These are phyloP conservation scores for Helianthus tuberosus DNA, from an alignment of 129 eudicot genomes.

Conservation along the genomic window DNA sequence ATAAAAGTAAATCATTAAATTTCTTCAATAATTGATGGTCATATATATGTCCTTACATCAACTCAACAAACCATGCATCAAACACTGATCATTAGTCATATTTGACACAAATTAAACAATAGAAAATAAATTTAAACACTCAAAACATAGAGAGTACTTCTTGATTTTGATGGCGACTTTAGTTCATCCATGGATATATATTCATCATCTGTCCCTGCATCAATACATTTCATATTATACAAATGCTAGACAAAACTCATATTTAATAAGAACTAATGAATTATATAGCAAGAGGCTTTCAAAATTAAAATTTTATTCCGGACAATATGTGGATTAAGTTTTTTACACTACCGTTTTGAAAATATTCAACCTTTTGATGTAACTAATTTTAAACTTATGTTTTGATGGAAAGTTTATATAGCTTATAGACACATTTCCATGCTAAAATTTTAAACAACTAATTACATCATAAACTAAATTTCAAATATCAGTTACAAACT, in stretches of 20 bases:
- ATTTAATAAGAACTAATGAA: neutral
- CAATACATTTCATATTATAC: neutral
- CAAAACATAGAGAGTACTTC: conserved; percentile 33
- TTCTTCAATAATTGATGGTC: neutral
- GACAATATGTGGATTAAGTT: too few relatives aligned
- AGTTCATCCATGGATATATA: conserved; percentile 19
- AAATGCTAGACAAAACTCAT: neutral
- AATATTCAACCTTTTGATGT: too few relatives aligned
- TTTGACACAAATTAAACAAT: conserved; percentile 19
- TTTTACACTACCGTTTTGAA: too few relatives aligned
- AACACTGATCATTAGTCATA: conserved; percentile 29
- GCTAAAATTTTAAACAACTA: too few relatives aligned
- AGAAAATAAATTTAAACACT: conserved; percentile 26
- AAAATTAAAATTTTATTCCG: too few relatives aligned
- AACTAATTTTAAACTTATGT: too few relatives aligned
- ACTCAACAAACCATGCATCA: neutral
- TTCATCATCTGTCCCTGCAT: conserved; percentile 29
- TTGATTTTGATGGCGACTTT: conserved; percentile 46
- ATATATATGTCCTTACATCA: neutral
- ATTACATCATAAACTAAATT: too few relatives aligned
- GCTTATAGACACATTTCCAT: too few relatives aligned
- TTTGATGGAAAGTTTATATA: too few relatives aligned
- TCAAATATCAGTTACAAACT: too few relatives aligned
- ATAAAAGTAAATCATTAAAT: neutral
- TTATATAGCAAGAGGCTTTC: too few relatives aligned